Base-by-base conservation (phyloP, 31 red algal species). In the Odonthalia washingtoniensis region DNA sequence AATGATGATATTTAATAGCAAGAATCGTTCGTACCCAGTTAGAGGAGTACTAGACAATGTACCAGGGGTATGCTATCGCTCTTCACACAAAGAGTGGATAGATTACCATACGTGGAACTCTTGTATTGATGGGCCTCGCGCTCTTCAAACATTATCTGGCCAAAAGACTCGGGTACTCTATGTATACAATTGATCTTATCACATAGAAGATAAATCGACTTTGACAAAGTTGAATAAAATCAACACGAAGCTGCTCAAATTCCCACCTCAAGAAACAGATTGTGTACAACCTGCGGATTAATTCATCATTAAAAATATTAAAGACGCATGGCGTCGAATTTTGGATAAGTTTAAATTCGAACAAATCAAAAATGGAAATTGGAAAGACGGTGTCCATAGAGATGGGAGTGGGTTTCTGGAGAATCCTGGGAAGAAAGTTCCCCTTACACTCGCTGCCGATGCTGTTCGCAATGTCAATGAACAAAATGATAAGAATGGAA, bases 61-160 rank as follows among this genome's bases (percentile, higher is more conserved):
- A 38, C 77, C 46, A 32, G 49, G 77, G 26, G 77, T 81, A 9
- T 62, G 24, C 12, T 81, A 77, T 38, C 28, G 77, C 5, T 36
- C 77, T 17, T 5, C 5, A 28, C 53, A 5, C 33, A 81, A 81
- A 81, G 77, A 6, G 9, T 83, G 79, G 60, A 83, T 83, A 61
- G 79, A 67, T 36, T 38, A 45, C 33, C 4, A 26, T 38, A 3
- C 30, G 38, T 80, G 26, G 40, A 27, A 26, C 28, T 2, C 12
- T 6, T 80, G 76, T 38, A 38, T 80, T 2, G 4, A 3, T 2
- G 76, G 57, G 76, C 45, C 45, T 4, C 2, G 76, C 2, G 76
- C 76, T 14, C 26, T 80, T 14, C 3, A 31, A 70, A 70, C 9
- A 31, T 35, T 72, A 5, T 3, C 3, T 3, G 57, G 60, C 2